Conservation (phyloP, 1,139 yeast genomes). For the Sugiyamaella xylanicola region DNA sequence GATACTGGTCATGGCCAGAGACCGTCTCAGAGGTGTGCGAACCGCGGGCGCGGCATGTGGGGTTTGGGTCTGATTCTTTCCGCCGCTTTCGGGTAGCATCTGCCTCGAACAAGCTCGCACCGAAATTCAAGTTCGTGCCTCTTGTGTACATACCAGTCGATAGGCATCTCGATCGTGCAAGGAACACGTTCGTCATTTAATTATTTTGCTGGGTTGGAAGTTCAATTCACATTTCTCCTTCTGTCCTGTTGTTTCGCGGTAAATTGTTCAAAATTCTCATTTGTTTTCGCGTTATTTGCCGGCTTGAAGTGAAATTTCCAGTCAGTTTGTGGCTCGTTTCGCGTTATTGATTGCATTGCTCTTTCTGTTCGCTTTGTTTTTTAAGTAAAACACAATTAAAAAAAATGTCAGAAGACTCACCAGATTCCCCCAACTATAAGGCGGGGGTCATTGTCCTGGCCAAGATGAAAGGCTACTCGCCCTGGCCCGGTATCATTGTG, state of each 20-base stretch:
- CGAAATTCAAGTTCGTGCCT: background rate
- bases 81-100: background rate
- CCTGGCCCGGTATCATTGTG: conserved; percentile 47
- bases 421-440: conserved; percentile 15
- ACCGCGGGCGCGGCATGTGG: background rate
- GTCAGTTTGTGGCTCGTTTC: too few relatives aligned
- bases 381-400: too few relatives aligned
- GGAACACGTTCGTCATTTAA: background rate
- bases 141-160: background rate
- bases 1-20: background rate
- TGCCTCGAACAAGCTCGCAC: background rate
- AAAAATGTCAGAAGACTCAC: conserved; percentile 15
- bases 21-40: background rate
- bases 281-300: background rate
- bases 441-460: conserved; percentile 45
- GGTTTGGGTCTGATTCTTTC: too few relatives aligned
- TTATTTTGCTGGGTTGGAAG: too few relatives aligned
- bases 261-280: too few relatives aligned
- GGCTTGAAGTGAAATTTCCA: too few relatives aligned
- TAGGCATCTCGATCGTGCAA: background rate
- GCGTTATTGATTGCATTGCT: too few relatives aligned
- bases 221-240: too few relatives aligned
- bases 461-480: conserved; percentile 43
- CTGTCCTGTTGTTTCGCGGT: too few relatives aligned
- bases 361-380: too few relatives aligned